Evolutionary conservation across 2,329 filamentous ascomycete genomes (phyloP).

Genomic region (Colletotrichum chrysophilum): DNA sequence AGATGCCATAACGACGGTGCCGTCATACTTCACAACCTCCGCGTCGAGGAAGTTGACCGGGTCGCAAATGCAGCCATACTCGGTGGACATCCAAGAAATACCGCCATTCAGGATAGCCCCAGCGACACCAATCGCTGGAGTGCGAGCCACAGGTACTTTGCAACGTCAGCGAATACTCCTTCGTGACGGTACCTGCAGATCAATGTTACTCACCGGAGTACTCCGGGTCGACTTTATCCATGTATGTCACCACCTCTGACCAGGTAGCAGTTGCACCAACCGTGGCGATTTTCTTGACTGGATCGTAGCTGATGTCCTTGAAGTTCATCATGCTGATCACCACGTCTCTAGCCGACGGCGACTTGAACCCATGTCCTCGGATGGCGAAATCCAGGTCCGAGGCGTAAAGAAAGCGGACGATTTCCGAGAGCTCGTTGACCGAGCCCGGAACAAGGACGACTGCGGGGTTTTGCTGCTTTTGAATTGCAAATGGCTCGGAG

Average conservation of each 20-base stretch:
- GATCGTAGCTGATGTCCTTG: background rate
- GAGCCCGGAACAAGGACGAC: background rate
- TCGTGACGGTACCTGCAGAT: background rate
- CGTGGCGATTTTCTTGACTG: background rate
- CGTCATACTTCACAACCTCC: slow-evolving; percentile 10
- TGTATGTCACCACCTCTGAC: background rate
- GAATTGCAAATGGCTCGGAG: background rate
- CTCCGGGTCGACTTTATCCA: background rate
- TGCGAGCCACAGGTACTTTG: background rate
- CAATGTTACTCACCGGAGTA: background rate
- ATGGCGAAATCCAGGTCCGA: background rate
- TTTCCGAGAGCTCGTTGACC: background rate
- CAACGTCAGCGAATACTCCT: background rate
- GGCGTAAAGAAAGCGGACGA: background rate
- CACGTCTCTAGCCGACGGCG: background rate
- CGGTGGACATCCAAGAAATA: background rate
- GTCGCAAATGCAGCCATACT: slow-evolving; percentile 2
- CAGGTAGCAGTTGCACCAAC: slow-evolving; percentile 5
- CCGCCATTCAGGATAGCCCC: background rate
- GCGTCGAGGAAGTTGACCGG: slow-evolving; percentile 9
- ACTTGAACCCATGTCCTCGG: slow-evolving; percentile 10
- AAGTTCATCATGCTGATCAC: slow-evolving; percentile 7
- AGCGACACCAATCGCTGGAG: background rate
- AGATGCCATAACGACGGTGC: background rate
- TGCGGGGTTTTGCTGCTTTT: background rate